phyloP scores from a whole-genome alignment of 768 basidiomycete genomes.

The Gloeophyllum trabeum region DNA sequence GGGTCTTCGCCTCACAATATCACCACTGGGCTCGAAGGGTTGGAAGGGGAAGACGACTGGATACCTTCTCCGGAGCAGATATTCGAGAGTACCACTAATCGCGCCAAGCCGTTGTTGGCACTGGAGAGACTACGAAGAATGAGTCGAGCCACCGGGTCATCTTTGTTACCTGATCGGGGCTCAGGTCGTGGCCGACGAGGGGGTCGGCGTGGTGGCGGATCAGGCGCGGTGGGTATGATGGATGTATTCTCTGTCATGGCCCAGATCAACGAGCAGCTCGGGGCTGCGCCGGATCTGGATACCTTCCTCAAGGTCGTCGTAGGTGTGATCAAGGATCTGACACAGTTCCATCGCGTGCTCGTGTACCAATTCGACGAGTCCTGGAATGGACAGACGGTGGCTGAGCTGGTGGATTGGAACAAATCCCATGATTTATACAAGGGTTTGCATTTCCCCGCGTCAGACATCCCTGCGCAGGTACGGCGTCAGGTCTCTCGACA shows the following conservation, averaged over 20 bases:
- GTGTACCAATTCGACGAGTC: slow-evolving; percentile 74
- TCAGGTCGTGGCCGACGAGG: slow-evolving; percentile 11
- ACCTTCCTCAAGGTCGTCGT: slow-evolving; percentile 64
- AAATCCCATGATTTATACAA: slow-evolving; percentile 63
- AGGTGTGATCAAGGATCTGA: slow-evolving; percentile 66
- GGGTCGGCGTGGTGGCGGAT: slow-evolving; percentile 13
- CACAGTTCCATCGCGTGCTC: slow-evolving; percentile 73
- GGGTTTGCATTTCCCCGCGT: slow-evolving; percentile 61
- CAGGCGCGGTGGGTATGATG: slow-evolving; percentile 46
- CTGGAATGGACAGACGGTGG: slow-evolving; percentile 74
- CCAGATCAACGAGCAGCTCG: slow-evolving; percentile 75
- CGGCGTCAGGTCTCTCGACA: slow-evolving; percentile 4
- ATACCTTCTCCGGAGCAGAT: slow-evolving; percentile 44
- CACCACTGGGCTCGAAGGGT: not conserved
- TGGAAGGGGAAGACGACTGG: slow-evolving; percentile 21
- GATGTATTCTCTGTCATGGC: slow-evolving; percentile 70
- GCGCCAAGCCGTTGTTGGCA: slow-evolving; percentile 57
- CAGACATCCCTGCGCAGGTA: slow-evolving; percentile 60
- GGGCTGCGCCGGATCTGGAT: slow-evolving; percentile 51
- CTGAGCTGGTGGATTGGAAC: slow-evolving; percentile 73
- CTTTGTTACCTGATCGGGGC: not conserved
- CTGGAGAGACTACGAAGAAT: slow-evolving; percentile 55
- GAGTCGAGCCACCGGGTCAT: slow-evolving; percentile 11
- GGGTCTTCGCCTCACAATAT: not conserved
- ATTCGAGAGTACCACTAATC: slow-evolving; percentile 59